Percentiles rank a stretch among this genome's conserved stretches.
Evolutionary conservation across 1,139 yeast genomes (phyloP).

Genomic region (Protomyces macrosporus): DNA sequence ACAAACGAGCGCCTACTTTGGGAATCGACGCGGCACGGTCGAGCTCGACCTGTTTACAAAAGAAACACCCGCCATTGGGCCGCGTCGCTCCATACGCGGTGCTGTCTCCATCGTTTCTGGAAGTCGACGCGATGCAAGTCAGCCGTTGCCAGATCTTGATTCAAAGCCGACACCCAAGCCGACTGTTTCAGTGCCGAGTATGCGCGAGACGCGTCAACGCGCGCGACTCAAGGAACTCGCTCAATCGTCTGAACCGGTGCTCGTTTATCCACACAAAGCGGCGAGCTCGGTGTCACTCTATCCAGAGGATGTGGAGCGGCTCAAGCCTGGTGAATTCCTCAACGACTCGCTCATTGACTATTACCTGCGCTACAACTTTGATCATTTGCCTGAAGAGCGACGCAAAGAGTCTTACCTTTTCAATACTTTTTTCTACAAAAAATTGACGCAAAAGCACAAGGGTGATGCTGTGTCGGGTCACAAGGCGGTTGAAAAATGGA

Average conservation of each 20-base stretch:
- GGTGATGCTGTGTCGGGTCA: slow-evolving; percentile 44
- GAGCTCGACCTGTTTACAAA: no score
- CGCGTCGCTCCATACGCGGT: no score
- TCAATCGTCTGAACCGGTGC: slow-evolving; percentile 12
- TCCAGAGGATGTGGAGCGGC: slow-evolving; percentile 38
- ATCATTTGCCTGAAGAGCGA: slow-evolving; percentile 4
- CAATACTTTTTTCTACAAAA: slow-evolving; percentile 79
- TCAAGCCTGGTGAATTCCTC: slow-evolving; percentile 41
- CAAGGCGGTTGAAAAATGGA: slow-evolving; percentile 71
- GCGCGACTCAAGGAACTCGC: background rate
- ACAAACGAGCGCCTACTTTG: no score
- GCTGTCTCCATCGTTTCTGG: background rate
- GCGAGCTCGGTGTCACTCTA: slow-evolving; percentile 36
- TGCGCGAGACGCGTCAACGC: background rate
- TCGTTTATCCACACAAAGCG: slow-evolving; percentile 32
- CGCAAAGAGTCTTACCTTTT: slow-evolving; percentile 47
- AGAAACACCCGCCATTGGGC: no score
- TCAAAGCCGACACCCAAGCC: background rate
- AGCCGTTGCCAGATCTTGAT: background rate
- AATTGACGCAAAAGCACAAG: slow-evolving; percentile 43
- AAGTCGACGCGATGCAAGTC: background rate
- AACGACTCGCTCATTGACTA: slow-evolving; percentile 45
- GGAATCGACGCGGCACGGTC: no score
- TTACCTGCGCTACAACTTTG: slow-evolving; percentile 36
- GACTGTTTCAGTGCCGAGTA: background rate